Evolutionary conservation across 306 rosid species (phyloP).

Genomic region (Acmispon strigosus): DNA sequence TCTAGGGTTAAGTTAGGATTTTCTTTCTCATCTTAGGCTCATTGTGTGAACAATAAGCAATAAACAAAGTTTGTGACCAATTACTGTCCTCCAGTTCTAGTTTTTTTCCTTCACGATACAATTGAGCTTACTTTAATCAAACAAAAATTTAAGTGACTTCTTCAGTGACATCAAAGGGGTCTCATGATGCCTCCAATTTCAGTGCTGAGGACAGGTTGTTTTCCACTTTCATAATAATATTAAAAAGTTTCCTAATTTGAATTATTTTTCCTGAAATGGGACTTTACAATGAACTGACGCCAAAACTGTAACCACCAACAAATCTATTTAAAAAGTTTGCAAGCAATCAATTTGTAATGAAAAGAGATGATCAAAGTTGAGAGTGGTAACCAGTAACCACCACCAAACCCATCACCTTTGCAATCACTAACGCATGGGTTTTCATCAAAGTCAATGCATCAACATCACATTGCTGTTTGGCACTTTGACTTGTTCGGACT

Average conservation of each 20-base stretch:
- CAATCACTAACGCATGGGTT: slow-evolving; percentile 22
- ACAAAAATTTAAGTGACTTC: not conserved
- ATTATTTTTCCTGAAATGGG: not conserved
- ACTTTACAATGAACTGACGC: not conserved
- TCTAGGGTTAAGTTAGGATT: no score
- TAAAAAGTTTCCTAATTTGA: slow-evolving; percentile 10
- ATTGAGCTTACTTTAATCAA: no score
- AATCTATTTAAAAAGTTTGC: not conserved
- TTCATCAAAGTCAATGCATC: slow-evolving; percentile 27
- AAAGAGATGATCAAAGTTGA: not conserved
- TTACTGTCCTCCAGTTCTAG: no score
- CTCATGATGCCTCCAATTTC: not conserved
- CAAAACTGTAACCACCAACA: not conserved
- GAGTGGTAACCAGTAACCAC: slow-evolving; percentile 20
- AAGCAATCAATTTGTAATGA: not conserved
- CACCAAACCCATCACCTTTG: slow-evolving; percentile 21
- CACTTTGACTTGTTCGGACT: slow-evolving; percentile 13
- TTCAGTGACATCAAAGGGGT: not conserved
- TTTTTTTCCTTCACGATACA: no score
- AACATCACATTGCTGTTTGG: slow-evolving; percentile 21
- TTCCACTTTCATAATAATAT: not conserved
- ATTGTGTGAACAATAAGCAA: no score
- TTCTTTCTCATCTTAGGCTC: no score
- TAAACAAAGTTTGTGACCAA: no score
- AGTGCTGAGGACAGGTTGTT: not conserved